A percentile compares a stretch with the other conserved stretches of the same genome.
phyloP scores from a whole-genome alignment of 75 land plant genomes.

The Cryptomeria japonica region DNA sequence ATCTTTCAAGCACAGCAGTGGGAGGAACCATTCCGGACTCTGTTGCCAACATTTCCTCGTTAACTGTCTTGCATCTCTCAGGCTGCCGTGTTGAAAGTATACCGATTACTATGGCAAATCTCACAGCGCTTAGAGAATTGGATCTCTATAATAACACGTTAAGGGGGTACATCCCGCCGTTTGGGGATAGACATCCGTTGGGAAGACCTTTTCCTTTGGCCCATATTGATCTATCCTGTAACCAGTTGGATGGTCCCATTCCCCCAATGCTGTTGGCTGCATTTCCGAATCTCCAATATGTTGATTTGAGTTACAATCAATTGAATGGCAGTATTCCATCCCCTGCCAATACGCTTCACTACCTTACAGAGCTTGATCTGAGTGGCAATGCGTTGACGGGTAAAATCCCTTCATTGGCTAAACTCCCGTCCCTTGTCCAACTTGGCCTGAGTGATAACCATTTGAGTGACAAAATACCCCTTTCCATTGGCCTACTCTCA shows the following conservation, averaged over 20 bases:
- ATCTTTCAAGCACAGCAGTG: neutral
- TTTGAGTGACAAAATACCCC: neutral
- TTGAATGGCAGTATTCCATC: neutral
- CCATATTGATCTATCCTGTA: neutral
- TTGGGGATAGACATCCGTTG: neutral
- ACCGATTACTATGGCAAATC: neutral
- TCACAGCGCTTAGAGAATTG: neutral
- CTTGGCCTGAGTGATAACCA: neutral
- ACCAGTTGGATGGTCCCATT: neutral
- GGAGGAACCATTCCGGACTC: neutral
- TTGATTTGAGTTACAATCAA: neutral
- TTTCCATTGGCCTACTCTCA: slow-evolving; percentile 1
- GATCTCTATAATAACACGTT: neutral
- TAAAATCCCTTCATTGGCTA: neutral
- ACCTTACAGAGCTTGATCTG: neutral
- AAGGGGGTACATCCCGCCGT: neutral
- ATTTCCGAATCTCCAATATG: neutral
- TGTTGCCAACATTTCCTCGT: neutral
- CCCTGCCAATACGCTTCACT: neutral
- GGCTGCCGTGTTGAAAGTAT: neutral
- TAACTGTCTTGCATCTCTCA: too few species aligned
- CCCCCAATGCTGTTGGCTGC: neutral
- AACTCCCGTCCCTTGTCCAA: neutral
- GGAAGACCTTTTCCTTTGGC: neutral
- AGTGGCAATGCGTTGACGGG: neutral